A percentile compares a stretch with the other conserved stretches of the same genome.
phyloP scores from a whole-genome alignment of 164 flowering plant species.

The Dillenia turbinata region DNA sequence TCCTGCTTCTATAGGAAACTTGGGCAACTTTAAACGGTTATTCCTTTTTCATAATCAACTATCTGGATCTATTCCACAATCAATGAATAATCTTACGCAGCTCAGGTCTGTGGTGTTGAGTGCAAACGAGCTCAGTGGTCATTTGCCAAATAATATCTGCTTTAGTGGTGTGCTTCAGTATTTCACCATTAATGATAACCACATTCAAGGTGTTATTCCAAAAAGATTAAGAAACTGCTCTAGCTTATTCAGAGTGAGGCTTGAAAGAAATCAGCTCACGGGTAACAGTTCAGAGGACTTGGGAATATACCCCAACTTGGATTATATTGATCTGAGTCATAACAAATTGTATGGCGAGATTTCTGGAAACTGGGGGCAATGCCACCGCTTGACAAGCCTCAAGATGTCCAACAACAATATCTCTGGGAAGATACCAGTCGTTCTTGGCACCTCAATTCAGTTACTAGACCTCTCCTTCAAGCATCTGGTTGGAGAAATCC shows the following conservation, averaged over 20 bases:
- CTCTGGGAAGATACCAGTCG: neutral
- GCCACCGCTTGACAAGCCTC: neutral
- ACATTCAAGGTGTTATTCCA: neutral
- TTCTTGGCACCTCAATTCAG: neutral
- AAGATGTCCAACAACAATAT: neutral
- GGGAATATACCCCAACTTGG: neutral
- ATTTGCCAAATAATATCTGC: neutral
- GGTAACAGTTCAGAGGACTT: neutral
- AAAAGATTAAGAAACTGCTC: conserved; percentile 1
- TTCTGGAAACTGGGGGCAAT: neutral
- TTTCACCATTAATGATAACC: neutral
- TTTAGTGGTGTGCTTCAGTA: neutral
- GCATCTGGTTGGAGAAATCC: neutral
- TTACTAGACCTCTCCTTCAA: neutral
- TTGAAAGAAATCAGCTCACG: conserved; percentile 1
- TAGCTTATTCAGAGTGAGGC: conserved; percentile 2
- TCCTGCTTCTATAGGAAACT: conserved; percentile 4
- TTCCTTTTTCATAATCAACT: neutral
- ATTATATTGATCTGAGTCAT: conserved; percentile 2
- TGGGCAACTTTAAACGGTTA: neutral
- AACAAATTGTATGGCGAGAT: conserved; percentile 1
- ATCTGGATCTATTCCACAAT: neutral
- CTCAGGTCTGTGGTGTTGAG: neutral
- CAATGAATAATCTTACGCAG: neutral
- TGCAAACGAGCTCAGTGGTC: neutral